Evolutionary conservation across 257 asterid genomes (phyloP), one percentile per base, ranked within the genome.

Genomic region (Gentiana macrophylla): DNA sequence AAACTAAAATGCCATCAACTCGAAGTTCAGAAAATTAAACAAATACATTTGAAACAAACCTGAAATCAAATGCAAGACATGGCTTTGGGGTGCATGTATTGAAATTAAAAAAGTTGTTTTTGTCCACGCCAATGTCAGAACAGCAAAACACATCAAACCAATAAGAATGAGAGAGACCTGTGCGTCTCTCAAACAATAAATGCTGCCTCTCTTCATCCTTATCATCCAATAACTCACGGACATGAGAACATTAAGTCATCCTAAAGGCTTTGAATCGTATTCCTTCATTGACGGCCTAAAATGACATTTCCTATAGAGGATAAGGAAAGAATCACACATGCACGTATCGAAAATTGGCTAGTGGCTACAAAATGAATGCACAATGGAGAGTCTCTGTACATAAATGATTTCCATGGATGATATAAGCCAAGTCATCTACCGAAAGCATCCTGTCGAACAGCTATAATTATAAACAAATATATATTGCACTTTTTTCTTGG

Each of bases 191-290:
- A 91, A 65, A 41, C 85, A 89, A 67, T 71, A 75, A 52, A 82
- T 65, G 84, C 86, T 88, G 79, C 87, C 86, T 78, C 84, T 86
- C 79, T 87, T 91, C 96, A 91, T 91, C 90, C 90, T 84, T 61
- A 57, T 49, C 36, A 65, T 64, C 70, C 57, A 63, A 41, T 41
- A 86, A 79, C 57, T 48, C 24, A 15, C 24, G 24, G 24, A 15
- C 24, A 15, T 15, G 24, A 15, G 24, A 15, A 15, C 24, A 15
- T 15, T 0, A 15, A 15, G 24, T 15, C 24, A 15, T 15, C 24
- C 24, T 15, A 15, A 15, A 15, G 24, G 24, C 24, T 15, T 15
- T 15, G 24, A 15, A 15, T 15, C 24, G 24, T 15, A 15, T 15
- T 15, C 24, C 24, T 15, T 15, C 24, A 15, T 15, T 47, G 24